Base-by-base conservation (phyloP, 805 yeast genomes). In the Sungouiozyma ichnusensis region DNA sequence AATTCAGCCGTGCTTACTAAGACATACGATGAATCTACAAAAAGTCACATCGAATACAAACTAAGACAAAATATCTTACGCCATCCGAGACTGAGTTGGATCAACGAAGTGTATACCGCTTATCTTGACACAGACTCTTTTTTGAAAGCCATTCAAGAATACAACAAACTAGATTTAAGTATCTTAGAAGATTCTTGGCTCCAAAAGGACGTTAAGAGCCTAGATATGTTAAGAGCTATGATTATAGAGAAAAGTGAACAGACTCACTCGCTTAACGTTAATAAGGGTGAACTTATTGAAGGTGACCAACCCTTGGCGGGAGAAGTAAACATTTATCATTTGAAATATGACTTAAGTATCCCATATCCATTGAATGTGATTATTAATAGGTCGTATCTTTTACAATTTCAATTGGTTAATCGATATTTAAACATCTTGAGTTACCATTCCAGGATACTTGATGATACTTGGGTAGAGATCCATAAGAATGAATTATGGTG, bases 341-440 rank as follows among this genome's bases (percentile, higher is more conserved):
- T 81, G 9, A 74, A 73, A 44, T 60, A 81, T 36, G 77, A 79
- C 35, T 45, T 80, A 6, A 61, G 70, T n/a, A 60, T 88, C 17
- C 96, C 97, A 3, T 92, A 85, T 56, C 99, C 99, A 0, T 62
- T 86, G 38, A 86, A 86, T 53, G 67, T 90, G 19, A 68, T 92
- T 1, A 64, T 86, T 1, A 77, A 83, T 15, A 74, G 79, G 42
- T 81, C 86, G 14, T 76, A 80, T 19, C 66, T 85, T 15, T 71
- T 78, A 38, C 85, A 92, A 48, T 86, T 81, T 55, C 95, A 90
- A 57, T 66, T 85, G 31, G 64, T 87, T 37, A 85, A 84, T 51
- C 74, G 96, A 48, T 79, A 84, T 48, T 65, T 83, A 33, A 60
- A 80, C 34, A 70, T 77, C 27, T 55, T 85, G n/a, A 78, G 78